Conservation (phyloP, 306 rosid species). For the Rosa persica region DNA sequence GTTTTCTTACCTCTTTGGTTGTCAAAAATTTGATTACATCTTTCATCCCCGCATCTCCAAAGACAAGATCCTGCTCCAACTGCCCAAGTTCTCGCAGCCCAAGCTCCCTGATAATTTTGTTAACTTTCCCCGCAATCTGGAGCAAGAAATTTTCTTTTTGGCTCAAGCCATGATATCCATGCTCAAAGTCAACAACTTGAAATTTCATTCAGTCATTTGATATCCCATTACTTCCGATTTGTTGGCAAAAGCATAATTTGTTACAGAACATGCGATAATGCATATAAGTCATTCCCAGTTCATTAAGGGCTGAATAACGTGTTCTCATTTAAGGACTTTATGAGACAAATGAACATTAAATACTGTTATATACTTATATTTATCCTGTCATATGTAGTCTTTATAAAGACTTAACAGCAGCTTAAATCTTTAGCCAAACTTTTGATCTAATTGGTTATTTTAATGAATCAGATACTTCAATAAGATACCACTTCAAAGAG, state of each 20-base stretch:
- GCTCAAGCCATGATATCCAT: constrained; percentile 19
- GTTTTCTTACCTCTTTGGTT: constrained; percentile 52
- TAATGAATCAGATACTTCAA: not conserved
- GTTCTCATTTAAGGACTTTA: not conserved
- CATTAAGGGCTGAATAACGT: not conserved
- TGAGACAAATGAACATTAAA: not conserved
- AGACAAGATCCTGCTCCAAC: constrained; percentile 90
- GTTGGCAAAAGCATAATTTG: not conserved
- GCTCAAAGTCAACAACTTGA: constrained; percentile 13
- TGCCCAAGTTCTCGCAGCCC: constrained; percentile 84
- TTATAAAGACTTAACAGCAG: not conserved
- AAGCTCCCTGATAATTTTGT: constrained; percentile 64
- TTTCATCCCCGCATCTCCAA: constrained; percentile 92
- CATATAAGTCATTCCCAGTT: not conserved
- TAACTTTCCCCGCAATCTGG: constrained; percentile 89
- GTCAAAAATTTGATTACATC: constrained; percentile 83
- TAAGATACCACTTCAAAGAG: constrained; percentile 13
- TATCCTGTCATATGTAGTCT: not conserved
- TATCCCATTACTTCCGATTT: not conserved
- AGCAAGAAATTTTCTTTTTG: not conserved
- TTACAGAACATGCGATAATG: not conserved
- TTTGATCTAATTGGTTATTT: not conserved
- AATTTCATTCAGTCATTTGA: not conserved
- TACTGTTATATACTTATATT: not conserved
- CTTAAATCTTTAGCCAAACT: not conserved